Base-by-base conservation (phyloP, 768 basidiomycete species). In the Rubroboletus pulcherrimus region DNA sequence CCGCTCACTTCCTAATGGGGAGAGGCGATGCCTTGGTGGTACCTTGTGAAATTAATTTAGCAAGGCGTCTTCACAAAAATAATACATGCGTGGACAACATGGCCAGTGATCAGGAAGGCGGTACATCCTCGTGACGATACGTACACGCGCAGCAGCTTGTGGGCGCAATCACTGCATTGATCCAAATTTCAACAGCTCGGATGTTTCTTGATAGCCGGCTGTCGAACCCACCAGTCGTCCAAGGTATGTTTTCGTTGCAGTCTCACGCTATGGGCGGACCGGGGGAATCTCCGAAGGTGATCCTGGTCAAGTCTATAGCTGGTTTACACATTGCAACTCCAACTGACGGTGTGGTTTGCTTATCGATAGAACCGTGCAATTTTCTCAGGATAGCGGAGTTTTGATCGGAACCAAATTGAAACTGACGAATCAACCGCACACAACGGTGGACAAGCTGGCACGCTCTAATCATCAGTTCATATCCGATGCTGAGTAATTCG, bases 1-100 rank as follows among this genome's bases (percentile, higher is more conserved):
- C 69, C 67, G 68, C 68, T 65, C 68, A 71, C 39, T 69, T 50
- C 68, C 67, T 42, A 41, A 69, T 59, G 30, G 5, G 43, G 56
- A 52, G 55, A 57, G 66, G 68, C 68, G 39, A 58, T 68, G 67
- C 54, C 24, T 11, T 26, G 15, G 44, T 53, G 19, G 56, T 62
- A 34, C 66, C 66, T 64, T 38, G 48, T n/a, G 58, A 57, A 62
- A 51, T 64, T 58, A 64, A 67, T 66, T 50, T 55, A 57, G 58
- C 56, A 62, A 43, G 53, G 40, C 24, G 4, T 40, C 54, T 47
- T 39, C n/a, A 54, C 55, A 47, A 62, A 58, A 56, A 64, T 63
- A 52, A 54, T 21, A 47, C 55, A 48, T 45, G 66, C 51, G 54
- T 66, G 60, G 47, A 55, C 53, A 59, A 63, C 56, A 54, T 39